Evolutionary conservation across 2,329 filamentous ascomycete species (phyloP).

Genomic region (Fusarium sterilihyphosum): DNA sequence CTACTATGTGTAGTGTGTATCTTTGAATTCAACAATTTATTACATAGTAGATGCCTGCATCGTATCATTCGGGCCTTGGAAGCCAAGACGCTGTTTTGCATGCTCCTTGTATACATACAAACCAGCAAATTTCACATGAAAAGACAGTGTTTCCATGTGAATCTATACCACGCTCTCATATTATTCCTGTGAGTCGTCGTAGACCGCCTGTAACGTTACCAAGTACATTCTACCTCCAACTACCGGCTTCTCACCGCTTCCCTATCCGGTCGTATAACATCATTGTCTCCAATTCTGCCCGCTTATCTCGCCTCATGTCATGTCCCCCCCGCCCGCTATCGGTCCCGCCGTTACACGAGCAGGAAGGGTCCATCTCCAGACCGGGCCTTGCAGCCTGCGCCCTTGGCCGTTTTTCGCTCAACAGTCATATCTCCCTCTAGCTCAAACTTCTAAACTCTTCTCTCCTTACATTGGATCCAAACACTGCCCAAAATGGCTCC

Average conservation of each 20-base stretch:
- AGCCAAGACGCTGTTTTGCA: background rate
- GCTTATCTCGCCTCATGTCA: slow-evolving; percentile 19
- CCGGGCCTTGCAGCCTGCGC: slow-evolving; percentile 4
- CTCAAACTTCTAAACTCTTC: background rate
- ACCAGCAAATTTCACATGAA: background rate
- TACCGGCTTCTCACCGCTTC: slow-evolving; percentile 23
- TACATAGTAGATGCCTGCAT: background rate
- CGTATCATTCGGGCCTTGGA: background rate
- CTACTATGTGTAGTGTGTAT: no score
- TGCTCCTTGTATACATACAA: background rate
- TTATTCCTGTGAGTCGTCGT: background rate
- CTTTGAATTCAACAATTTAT: background rate
- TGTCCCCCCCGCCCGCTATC: slow-evolving; percentile 34
- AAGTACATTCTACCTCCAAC: background rate
- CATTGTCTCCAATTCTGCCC: slow-evolving; percentile 27
- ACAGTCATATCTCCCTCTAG: slow-evolving; percentile 12
- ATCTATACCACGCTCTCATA: background rate
- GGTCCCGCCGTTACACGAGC: slow-evolving; percentile 27
- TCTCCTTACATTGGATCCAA: background rate
- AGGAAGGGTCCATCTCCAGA: slow-evolving; percentile 23
- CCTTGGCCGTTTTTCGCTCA: background rate
- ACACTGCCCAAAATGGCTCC: slow-evolving; percentile 50
- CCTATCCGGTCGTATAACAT: background rate
- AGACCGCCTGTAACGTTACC: background rate
- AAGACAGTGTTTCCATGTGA: background rate